Evolutionary conservation across 495 filamentous ascomycete species (phyloP), one percentile per base, ranked within the genome.

Genomic region (Choiromyces venosus): DNA sequence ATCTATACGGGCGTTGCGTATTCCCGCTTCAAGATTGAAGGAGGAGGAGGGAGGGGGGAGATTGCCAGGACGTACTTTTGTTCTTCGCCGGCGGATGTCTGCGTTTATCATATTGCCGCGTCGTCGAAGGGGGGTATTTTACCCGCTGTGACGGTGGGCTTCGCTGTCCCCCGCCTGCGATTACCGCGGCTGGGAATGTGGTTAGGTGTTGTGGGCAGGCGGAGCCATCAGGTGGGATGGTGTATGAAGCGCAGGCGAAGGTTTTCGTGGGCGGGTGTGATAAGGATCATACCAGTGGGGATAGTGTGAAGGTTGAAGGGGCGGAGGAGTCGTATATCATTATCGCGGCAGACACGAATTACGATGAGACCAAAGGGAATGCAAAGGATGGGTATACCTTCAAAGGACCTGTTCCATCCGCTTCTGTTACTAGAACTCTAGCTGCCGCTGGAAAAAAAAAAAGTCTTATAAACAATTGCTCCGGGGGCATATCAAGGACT

Each of bases 21-120:
- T 12, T 83, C 79, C 7, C 67, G 74, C 25, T 85, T 82, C 73
- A 78, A 67, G 1, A 74, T 75, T 3, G 75, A 52, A n/a, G 73
- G 80, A 46, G 76, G 78, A 19, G 83, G 70, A 7, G 79, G 81
- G 66, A 82, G n/a, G n/a, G n/a, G n/a, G n/a, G n/a, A n/a, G n/a
- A n/a, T n/a, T n/a, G n/a, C n/a, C n/a, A 81, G 71, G 14, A 72
- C 82, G 5, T 84, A 83, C 68, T 82, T 83, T 65, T 87, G 86
- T 73, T 85, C 84, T 2, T 84, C 85, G 71, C 86, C 85, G 9
- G 84, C 85, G 65, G 79, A 86, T 42, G 83, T 84, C 66, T 87
- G 86, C 67, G 75, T 86, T 14, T 87, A 87, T 68, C 76, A 83
- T 14, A 73, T 86, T 2, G 65, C 68, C 0, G 83, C 83, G 4